A percentile compares a stretch with the other conserved stretches of the same genome.
phyloP scores from a whole-genome alignment of 345 rosid genomes.

The Murraya paniculata region DNA sequence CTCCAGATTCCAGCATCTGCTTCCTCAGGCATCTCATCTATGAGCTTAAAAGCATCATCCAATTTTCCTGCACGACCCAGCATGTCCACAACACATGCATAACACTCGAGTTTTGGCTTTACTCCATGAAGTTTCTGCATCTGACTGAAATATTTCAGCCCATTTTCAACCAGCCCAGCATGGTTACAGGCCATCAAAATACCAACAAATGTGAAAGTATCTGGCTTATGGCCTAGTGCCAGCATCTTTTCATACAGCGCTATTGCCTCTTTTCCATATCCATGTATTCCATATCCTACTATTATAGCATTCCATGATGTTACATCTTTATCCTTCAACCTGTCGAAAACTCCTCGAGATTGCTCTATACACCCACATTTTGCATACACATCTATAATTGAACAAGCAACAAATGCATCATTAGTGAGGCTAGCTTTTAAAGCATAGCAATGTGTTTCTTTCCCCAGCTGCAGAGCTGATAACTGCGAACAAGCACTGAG shows the following conservation, averaged over 20 bases:
- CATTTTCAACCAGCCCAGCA: constrained; percentile 48
- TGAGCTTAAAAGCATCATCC: constrained; percentile 44
- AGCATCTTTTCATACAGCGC: constrained; percentile 61
- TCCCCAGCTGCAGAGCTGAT: constrained; percentile 56
- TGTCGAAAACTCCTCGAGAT: constrained; percentile 41
- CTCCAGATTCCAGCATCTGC: constrained; percentile 63
- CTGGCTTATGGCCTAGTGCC: constrained; percentile 40
- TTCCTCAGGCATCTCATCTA: constrained; percentile 53
- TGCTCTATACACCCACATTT: constrained; percentile 52
- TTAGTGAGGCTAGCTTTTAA: constrained; percentile 33
- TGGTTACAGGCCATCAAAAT: constrained; percentile 63
- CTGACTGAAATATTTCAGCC: constrained; percentile 47
- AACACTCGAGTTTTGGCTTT: constrained; percentile 61
- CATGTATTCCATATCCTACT: constrained; percentile 62
- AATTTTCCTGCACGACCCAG: constrained; percentile 61
- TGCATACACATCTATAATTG: constrained; percentile 65
- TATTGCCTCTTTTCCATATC: constrained; percentile 48
- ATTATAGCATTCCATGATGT: constrained; percentile 66
- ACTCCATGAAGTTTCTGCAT: constrained; percentile 35
- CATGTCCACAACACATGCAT: constrained; percentile 72
- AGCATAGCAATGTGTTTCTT: constrained; percentile 58
- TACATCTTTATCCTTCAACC: constrained; percentile 33
- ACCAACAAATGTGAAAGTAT: constrained; percentile 54
- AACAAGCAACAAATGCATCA: constrained; percentile 41
- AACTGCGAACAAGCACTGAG: constrained; percentile 56